Base-by-base conservation (phyloP, 192 early-diverging fungal species). In the Coemansia reversa region DNA sequence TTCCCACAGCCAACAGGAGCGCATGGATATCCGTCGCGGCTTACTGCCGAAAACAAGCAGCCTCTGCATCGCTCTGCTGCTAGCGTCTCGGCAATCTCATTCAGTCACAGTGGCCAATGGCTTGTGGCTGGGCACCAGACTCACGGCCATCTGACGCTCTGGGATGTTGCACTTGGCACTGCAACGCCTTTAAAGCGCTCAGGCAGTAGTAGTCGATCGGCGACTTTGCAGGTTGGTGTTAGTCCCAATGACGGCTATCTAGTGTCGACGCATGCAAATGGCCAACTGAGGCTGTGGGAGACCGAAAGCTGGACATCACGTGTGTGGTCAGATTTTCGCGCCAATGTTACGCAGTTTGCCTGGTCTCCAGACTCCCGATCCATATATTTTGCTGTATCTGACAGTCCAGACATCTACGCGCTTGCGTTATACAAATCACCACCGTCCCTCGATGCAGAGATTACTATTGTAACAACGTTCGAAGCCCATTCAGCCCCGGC, bases 251-350 rank as follows among this genome's bases (percentile, higher is more conserved):
- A 72, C 24, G 50, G 61, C 42, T 66, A 76, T 32, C 54, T 76
- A 18, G 57, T 67, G 0, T 76, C 80, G 7, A 70, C 71, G 19
- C 80, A 82, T 55, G 71, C 80, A 0, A 71, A 74, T 28, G 65
- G 72, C 18, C 75, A 79, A 50, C 63, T 83, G 49, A 63, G 81
- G 24, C 66, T 83, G n/a, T 83, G 81, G 81, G 81, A 83, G 50
- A 74, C 74, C 0, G 66, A 73, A 42, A 20, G 51, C 42, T 83
- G 81, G 81, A 53, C 62, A 0, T 83, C 75, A 18, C 66, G 66
- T 0, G 64, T 77, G 49, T 83, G 81, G 81, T 78, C 75, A 0
- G 76, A 83, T 11, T 66, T 82, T 55, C 32, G 53, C 8, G 63
- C 56, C 18, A 59, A 57, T 30, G 50, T 72, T 18, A 52, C 56